Evolutionary conservation across 345 rosid species (phyloP).

Genomic region (Sonneratia caseolaris): DNA sequence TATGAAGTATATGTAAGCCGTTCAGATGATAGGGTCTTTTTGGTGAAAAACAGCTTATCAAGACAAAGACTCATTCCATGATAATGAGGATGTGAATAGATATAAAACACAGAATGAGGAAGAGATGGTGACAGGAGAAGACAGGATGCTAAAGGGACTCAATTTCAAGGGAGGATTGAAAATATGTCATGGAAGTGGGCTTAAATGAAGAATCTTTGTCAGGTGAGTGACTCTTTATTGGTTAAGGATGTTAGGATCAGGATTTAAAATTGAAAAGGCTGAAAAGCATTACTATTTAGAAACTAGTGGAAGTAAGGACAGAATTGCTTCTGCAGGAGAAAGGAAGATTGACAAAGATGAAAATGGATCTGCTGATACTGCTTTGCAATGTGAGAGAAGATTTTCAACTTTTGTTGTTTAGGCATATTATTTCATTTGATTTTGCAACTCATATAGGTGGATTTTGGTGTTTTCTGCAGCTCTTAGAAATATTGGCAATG

Average conservation of each 20-base stretch:
- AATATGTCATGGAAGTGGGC: background rate
- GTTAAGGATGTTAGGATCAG: background rate
- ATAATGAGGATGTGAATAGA: background rate
- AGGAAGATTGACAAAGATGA: background rate
- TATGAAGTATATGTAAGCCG: background rate
- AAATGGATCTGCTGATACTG: background rate
- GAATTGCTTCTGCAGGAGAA: background rate
- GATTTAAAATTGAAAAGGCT: slow-evolving; percentile 1
- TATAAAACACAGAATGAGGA: background rate
- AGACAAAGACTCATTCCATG: background rate
- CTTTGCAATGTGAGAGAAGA: background rate
- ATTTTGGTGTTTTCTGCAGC: background rate
- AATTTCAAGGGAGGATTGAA: background rate
- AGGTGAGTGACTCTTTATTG: background rate
- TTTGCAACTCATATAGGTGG: background rate
- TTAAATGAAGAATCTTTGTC: background rate
- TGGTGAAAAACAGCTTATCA: background rate
- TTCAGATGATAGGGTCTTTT: background rate
- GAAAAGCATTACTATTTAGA: background rate
- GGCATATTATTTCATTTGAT: no score
- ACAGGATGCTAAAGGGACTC: background rate
- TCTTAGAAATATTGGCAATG: background rate
- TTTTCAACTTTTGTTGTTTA: background rate
- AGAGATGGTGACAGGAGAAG: background rate
- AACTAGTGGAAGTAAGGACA: background rate